phyloP scores from a whole-genome alignment of 176 grass and related monocot genomes.

The Aegilops speltoides region DNA sequence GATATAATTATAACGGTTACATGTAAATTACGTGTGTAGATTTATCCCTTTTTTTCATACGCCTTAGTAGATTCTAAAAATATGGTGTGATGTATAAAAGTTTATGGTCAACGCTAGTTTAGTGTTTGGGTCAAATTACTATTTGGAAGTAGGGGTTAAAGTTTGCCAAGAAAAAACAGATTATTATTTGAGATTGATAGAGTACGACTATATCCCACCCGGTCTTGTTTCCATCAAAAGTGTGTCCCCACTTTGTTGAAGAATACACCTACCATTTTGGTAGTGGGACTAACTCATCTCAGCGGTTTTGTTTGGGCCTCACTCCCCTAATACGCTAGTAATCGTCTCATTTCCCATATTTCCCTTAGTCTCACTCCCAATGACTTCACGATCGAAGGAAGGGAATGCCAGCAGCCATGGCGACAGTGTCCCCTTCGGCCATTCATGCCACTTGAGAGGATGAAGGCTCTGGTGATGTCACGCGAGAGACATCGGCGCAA shows the following conservation, averaged over 20 bases:
- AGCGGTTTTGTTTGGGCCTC: not conserved
- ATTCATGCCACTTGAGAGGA: no score
- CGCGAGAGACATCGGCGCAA: no score
- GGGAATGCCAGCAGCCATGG: no score
- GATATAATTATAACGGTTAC: not conserved
- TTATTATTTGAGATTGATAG: not conserved
- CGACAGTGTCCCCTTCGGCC: no score
- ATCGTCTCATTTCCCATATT: not conserved
- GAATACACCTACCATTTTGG: not conserved
- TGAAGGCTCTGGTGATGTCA: no score
- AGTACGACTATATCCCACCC: not conserved
- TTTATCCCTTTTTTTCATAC: not conserved
- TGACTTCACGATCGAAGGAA: not conserved
- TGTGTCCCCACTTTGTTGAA: no score
- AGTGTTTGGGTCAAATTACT: not conserved
- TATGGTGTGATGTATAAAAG: not conserved
- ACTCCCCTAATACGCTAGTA: not conserved
- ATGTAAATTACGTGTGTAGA: not conserved
- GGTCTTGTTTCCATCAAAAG: not conserved
- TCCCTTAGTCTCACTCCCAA: not conserved
- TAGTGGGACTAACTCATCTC: not conserved
- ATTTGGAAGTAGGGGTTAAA: not conserved
- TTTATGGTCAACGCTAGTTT: not conserved
- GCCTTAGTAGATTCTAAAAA: not conserved
- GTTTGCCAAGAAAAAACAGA: not conserved